A percentile compares a stretch with the other conserved stretches of the same genome.
phyloP scores from a whole-genome alignment of 2,329 filamentous ascomycete genomes.

The Arthrobotrys sinensis region DNA sequence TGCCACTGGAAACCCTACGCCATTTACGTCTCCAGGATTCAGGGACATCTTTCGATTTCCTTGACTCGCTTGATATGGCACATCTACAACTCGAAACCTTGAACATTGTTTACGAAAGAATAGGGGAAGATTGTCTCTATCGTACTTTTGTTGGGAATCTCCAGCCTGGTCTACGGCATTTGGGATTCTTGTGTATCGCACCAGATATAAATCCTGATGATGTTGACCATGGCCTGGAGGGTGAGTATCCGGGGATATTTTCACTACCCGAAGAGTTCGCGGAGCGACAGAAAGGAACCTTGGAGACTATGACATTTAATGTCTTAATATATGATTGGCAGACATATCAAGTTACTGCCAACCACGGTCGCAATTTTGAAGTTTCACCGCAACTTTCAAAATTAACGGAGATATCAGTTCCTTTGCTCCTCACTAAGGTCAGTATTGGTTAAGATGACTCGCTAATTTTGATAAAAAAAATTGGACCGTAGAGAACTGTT shows the following conservation, averaged over 20 bases:
- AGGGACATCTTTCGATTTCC: not conserved
- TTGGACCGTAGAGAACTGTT: no score
- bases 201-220: not conserved
- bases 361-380: not conserved
- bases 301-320: conserved; percentile 13
- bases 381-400: not conserved
- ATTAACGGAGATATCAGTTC: not conserved
- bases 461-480: no score
- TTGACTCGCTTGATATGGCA: not conserved
- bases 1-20: not conserved
- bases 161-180: not conserved
- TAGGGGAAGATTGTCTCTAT: not conserved
- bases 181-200: not conserved
- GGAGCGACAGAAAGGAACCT: conserved; percentile 19
- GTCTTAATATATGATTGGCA: not conserved
- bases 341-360: not conserved
- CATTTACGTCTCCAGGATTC: not conserved
- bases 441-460: not conserved
- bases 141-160: conserved; percentile 15
- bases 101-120: not conserved
- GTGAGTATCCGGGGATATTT: conserved; percentile 5
- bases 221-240: not conserved
- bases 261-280: not conserved
- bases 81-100: conserved; percentile 1
- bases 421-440: not conserved